Conservation (phyloP, 768 basidiomycete genomes). For the Boletus edulis region DNA sequence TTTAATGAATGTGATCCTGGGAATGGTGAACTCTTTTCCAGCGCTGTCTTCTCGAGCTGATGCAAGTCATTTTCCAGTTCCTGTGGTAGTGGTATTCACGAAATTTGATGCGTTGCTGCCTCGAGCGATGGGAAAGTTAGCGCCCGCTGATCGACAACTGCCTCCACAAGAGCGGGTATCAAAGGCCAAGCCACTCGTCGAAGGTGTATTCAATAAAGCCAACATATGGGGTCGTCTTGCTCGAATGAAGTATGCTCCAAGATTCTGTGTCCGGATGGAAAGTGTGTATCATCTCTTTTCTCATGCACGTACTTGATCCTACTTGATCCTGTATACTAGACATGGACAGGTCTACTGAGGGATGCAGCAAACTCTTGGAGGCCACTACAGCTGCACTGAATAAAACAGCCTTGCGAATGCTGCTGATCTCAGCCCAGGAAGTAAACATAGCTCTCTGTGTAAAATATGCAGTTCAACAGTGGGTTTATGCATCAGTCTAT, state of each 20-base stretch:
- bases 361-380: not conserved
- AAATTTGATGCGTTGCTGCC: slow-evolving; percentile 1
- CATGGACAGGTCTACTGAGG: not conserved
- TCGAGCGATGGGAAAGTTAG: not conserved
- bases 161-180: not conserved
- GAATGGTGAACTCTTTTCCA: not conserved
- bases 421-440: not conserved
- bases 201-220: not conserved
- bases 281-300: not conserved
- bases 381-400: not conserved
- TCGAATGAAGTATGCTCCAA: not conserved
- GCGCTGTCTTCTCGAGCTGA: not conserved
- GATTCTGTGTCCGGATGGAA: not conserved
- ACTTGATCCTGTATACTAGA: not conserved
- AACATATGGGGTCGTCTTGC: not conserved
- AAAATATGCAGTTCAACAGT: not conserved
- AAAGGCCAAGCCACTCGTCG: not conserved
- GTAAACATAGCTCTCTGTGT: not conserved
- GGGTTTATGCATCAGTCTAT: not conserved
- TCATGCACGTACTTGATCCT: not conserved
- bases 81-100: slow-evolving; percentile 2
- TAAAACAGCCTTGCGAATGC: not conserved
- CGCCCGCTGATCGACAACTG: not conserved
- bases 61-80: not conserved
- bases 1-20: not conserved